Percentiles rank a stretch among this genome's conserved stretches.
Evolutionary conservation across 768 basidiomycete genomes (phyloP).

Genomic region (Obba rivulosa): DNA sequence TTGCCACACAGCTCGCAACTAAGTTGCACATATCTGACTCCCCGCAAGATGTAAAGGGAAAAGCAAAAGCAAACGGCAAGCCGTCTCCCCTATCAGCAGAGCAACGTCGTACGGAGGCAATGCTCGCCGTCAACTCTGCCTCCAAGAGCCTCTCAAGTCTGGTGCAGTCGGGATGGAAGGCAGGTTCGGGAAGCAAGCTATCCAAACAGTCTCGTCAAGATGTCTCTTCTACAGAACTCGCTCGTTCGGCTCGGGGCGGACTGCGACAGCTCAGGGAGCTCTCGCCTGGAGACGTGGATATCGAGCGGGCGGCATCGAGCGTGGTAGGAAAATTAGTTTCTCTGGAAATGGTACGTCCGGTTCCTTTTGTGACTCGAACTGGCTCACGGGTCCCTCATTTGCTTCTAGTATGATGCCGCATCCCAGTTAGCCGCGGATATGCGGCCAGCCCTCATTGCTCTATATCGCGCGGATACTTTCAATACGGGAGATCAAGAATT

Average conservation of each 20-base stretch:
- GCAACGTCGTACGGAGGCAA: slow-evolving; percentile 39
- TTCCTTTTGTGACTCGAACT: not conserved
- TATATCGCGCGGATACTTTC: slow-evolving; percentile 15
- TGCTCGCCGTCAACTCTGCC: slow-evolving; percentile 60
- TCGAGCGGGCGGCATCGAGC: slow-evolving; percentile 70
- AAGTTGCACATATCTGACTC: slow-evolving; percentile 20
- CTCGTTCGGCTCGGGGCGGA: slow-evolving; percentile 37
- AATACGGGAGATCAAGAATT: not conserved
- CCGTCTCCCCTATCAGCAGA: slow-evolving; percentile 18
- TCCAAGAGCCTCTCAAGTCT: slow-evolving; percentile 51
- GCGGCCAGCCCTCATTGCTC: slow-evolving; percentile 35
- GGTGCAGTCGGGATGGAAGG: slow-evolving; percentile 60
- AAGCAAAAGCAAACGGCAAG: slow-evolving; percentile 3
- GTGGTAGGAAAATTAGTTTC: slow-evolving; percentile 61
- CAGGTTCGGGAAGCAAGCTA: slow-evolving; percentile 23
- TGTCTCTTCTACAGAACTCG: slow-evolving; percentile 30
- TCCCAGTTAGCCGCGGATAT: slow-evolving; percentile 40
- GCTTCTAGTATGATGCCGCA: slow-evolving; percentile 47
- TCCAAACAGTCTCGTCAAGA: slow-evolving; percentile 11
- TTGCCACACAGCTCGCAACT: slow-evolving; percentile 20
- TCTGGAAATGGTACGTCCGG: slow-evolving; percentile 61
- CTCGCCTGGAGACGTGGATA: slow-evolving; percentile 46
- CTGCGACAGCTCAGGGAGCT: slow-evolving; percentile 42
- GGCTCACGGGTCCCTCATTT: not conserved
- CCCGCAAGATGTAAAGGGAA: slow-evolving; percentile 13